Evolutionary conservation across 805 yeast species (phyloP).

Genomic region (Ogataea ramenticola): DNA sequence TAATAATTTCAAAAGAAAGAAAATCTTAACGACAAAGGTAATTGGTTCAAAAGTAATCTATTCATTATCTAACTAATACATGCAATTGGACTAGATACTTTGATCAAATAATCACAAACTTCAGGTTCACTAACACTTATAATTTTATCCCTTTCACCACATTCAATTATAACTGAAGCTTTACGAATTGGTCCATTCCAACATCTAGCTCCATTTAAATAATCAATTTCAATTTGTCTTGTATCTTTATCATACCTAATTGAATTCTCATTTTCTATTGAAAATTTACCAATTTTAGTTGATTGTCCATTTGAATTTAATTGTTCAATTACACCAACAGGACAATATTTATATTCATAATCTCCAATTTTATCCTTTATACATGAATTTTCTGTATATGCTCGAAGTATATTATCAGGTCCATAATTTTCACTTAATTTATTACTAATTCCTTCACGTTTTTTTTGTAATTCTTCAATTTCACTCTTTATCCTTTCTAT

Average conservation of each 20-base stretch:
- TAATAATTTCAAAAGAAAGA: neutral
- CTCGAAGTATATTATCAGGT: constrained; percentile 55
- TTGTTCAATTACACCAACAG: constrained; percentile 52
- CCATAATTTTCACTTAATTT: constrained; percentile 35
- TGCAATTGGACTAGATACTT: constrained; percentile 37
- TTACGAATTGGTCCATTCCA: constrained; percentile 92
- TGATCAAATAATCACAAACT: constrained; percentile 70
- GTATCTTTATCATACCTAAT: constrained; percentile 8
- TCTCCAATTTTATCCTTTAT: constrained; percentile 52
- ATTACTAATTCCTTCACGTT: constrained; percentile 7
- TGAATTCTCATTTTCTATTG: constrained; percentile 1
- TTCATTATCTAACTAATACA: constrained; percentile 23
- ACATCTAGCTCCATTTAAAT: constrained; percentile 65
- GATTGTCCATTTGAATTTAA: constrained; percentile 36
- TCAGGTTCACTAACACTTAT: constrained; percentile 80
- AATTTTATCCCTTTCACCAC: constrained; percentile 54
- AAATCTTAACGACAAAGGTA: neutral
- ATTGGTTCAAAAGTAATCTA: neutral
- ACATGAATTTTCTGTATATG: constrained; percentile 34
- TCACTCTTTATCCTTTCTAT: neutral
- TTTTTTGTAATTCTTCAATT: constrained; percentile 19
- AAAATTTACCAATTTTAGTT: constrained; percentile 44
- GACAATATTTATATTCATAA: constrained; percentile 59
- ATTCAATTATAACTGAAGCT: constrained; percentile 53
- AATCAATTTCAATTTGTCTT: constrained; percentile 23